A percentile compares a stretch with the other conserved stretches of the same genome.
phyloP scores from a whole-genome alignment of 257 asterid genomes.

The Euphrasia confusa region DNA sequence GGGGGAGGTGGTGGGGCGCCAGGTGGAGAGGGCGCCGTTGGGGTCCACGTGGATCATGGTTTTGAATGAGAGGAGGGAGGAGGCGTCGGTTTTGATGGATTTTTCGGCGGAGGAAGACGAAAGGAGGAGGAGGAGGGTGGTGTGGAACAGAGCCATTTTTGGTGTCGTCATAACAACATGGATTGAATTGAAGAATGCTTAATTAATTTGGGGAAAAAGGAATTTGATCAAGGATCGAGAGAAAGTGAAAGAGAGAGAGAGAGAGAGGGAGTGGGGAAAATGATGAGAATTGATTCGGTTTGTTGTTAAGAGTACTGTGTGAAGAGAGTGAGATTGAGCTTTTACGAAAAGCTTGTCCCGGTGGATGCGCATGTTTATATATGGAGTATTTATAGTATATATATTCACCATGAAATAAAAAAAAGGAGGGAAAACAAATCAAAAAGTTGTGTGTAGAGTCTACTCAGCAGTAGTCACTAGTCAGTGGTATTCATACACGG shows the following conservation, averaged over 20 bases:
- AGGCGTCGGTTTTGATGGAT: slow-evolving; percentile 56
- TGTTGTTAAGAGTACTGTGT: slow-evolving; percentile 34
- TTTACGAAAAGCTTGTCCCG: slow-evolving; percentile 49
- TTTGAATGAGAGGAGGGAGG: slow-evolving; percentile 68
- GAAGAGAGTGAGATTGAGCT: slow-evolving; percentile 34
- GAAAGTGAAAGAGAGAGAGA: slow-evolving; percentile 5
- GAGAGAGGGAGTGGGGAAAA: slow-evolving; percentile 44
- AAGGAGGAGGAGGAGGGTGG: slow-evolving; percentile 28
- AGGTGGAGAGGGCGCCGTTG: slow-evolving; percentile 48
- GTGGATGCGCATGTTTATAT: slow-evolving; percentile 25
- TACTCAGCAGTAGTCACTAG: too few relatives aligned
- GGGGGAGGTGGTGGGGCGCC: slow-evolving; percentile 52
- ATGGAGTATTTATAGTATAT: background rate
- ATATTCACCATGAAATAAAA: slow-evolving; percentile 17
- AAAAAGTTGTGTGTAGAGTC: too few relatives aligned
- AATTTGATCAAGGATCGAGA: slow-evolving; percentile 15
- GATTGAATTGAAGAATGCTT: slow-evolving; percentile 9
- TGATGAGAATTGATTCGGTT: slow-evolving; percentile 41
- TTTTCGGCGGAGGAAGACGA: slow-evolving; percentile 12
- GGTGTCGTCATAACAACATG: slow-evolving; percentile 31
- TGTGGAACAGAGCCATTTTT: slow-evolving; percentile 23
- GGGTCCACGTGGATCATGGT: slow-evolving; percentile 67
- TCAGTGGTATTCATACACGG: too few relatives aligned
- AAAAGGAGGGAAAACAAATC: slow-evolving; percentile 49
- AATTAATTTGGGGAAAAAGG: slow-evolving; percentile 1